A percentile compares a stretch with the other conserved stretches of the same genome.
Conservation (phyloP, 2,329 filamentous ascomycete species). For the Colletotrichum eleusines region DNA sequence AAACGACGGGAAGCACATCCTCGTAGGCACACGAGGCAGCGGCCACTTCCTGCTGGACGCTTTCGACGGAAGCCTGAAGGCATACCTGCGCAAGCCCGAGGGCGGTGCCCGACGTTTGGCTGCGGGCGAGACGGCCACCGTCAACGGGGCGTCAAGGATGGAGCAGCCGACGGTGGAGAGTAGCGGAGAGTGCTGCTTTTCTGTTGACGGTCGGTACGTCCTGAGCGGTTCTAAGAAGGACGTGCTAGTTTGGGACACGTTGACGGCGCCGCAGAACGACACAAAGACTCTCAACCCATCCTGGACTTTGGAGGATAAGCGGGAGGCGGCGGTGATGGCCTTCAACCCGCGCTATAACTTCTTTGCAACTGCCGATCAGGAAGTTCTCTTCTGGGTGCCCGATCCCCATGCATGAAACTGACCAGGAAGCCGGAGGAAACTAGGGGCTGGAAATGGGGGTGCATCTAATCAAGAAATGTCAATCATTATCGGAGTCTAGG, state of each 20-base stretch:
- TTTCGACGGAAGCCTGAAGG: constrained; percentile 84
- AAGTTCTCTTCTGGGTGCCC: constrained; percentile 83
- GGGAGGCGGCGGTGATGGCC: constrained; percentile 79
- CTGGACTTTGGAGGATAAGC: constrained; percentile 74
- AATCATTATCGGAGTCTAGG: constrained; percentile 32
- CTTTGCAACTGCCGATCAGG: constrained; percentile 89
- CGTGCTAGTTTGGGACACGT: constrained; percentile 87
- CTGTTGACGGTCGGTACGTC: constrained; percentile 89
- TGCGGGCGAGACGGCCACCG: constrained; percentile 60
- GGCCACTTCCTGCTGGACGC: constrained; percentile 96
- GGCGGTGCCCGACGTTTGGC: constrained; percentile 66
- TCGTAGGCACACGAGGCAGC: constrained; percentile 84
- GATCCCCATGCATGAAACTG: constrained; percentile 67
- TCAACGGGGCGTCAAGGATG: constrained; percentile 59
- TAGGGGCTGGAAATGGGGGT: constrained; percentile 1
- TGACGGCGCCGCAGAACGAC: constrained; percentile 63
- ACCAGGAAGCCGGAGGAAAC: neutral
- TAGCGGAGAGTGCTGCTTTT: constrained; percentile 87
- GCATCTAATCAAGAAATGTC: constrained; percentile 9
- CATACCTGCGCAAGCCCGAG: constrained; percentile 74
- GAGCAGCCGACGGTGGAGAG: constrained; percentile 61
- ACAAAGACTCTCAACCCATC: constrained; percentile 73
- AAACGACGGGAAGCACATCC: constrained; percentile 90
- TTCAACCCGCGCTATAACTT: constrained; percentile 95
- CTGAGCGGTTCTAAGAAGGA: constrained; percentile 82